These are phyloP conservation scores for Hippophae rhamnoides DNA, from an alignment of 306 rosid genomes.

Conservation along the genomic window DNA sequence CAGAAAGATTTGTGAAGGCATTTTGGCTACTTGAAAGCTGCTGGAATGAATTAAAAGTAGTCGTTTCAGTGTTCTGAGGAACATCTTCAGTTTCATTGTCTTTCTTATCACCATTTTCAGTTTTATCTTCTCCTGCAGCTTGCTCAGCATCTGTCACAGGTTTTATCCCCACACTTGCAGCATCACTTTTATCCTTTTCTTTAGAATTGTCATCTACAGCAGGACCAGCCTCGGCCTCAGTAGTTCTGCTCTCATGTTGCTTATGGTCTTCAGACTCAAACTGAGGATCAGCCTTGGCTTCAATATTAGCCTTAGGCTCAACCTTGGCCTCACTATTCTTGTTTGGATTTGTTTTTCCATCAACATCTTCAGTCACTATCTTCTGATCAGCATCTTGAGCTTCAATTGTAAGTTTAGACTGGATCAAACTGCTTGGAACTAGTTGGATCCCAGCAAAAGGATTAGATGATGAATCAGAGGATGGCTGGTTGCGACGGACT, in stretches of 20 bases:
- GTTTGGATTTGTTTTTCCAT: slow-evolving; percentile 16
- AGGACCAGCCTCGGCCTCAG: slow-evolving; percentile 26
- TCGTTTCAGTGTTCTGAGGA: slow-evolving; percentile 42
- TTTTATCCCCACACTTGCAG: slow-evolving; percentile 19
- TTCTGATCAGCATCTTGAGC: slow-evolving; percentile 28
- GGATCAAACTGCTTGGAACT: slow-evolving; percentile 37
- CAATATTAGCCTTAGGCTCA: neutral
- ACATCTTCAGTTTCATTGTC: slow-evolving; percentile 35
- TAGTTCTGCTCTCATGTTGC: slow-evolving; percentile 29
- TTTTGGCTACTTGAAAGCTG: slow-evolving; percentile 84
- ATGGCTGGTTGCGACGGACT: slow-evolving; percentile 57
- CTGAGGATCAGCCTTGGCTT: neutral
- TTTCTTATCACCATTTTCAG: slow-evolving; percentile 32
- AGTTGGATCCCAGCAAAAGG: slow-evolving; percentile 79
- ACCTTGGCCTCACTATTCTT: slow-evolving; percentile 17
- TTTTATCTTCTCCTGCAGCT: slow-evolving; percentile 19
- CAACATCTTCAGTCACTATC: slow-evolving; percentile 18
- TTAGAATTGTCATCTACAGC: slow-evolving; percentile 15
- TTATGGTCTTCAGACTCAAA: slow-evolving; percentile 13
- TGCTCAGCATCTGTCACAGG: slow-evolving; percentile 8
- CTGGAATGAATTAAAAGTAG: slow-evolving; percentile 66
- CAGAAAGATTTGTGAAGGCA: slow-evolving; percentile 94
- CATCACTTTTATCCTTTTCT: slow-evolving; percentile 19
- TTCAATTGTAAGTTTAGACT: slow-evolving; percentile 32
- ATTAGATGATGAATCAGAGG: slow-evolving; percentile 53